Evolutionary conservation across 805 yeast genomes (phyloP).

Genomic region (Saccharomycopsis selenospora): DNA sequence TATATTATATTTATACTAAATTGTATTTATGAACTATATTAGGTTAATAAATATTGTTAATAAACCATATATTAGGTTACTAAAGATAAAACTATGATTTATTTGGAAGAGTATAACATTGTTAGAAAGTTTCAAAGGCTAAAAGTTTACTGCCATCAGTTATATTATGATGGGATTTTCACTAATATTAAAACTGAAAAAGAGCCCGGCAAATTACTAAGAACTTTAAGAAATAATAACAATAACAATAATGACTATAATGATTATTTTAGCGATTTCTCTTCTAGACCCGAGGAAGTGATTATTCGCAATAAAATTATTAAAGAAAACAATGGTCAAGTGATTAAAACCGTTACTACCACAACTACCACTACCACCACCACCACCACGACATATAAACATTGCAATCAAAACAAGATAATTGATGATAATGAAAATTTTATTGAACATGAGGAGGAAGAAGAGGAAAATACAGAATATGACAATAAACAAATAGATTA

Average conservation of each 20-base stretch:
- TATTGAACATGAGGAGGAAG: neutral
- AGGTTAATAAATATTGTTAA: too few species aligned
- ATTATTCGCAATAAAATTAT: neutral
- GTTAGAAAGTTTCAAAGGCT: neutral
- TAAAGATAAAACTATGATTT: too few species aligned
- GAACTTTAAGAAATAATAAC: neutral
- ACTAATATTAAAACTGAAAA: neutral
- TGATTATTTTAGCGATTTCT: too few species aligned
- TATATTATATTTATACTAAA: too few species aligned
- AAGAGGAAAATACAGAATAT: neutral
- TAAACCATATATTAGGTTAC: too few species aligned
- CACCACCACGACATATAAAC: too few species aligned
- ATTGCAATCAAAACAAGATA: too few species aligned
- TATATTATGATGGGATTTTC: neutral
- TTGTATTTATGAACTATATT: too few species aligned
- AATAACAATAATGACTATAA: too few species aligned
- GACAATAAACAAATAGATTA: too few species aligned
- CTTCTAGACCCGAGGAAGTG: too few species aligned
- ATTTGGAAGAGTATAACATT: neutral
- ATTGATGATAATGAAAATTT: neutral
- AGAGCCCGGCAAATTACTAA: neutral
- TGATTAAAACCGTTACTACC: neutral
- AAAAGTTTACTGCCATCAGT: neutral
- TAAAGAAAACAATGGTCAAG: neutral
- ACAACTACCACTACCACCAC: conserved; percentile 1